Evolutionary conservation across 345 rosid species (phyloP), one percentile per base, ranked within the genome.

Genomic region (Acer campestre): DNA sequence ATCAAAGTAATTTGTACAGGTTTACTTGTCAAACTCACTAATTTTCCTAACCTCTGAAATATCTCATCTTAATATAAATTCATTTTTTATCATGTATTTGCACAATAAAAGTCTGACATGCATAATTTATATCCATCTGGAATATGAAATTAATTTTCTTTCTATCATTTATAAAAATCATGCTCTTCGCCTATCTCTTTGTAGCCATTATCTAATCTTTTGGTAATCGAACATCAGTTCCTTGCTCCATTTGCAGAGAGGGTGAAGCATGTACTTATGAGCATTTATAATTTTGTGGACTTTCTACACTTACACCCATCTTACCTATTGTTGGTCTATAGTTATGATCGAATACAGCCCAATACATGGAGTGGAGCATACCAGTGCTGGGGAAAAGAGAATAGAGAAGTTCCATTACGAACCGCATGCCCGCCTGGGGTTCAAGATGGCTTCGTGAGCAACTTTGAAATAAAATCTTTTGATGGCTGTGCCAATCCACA

Each of bases 361-460:
- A 89, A 94, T 75, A 91, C 90, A 66, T 96, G 98, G 97, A 94
- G 93, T 70, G 99, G 98, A 76, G 99, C 99, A 74, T 96, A 87
- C 77, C 92, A 87, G n/a, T 92, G 99, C 82, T 96, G 99, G 99
- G 99, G 99, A n/a, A 91, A 88, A 67, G 98, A 96, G 82, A 96
- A 94, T 83, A 88, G 98, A 25, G 99, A 94, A 80, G 94, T 93
- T 20, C 91, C 99, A 0, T 22, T 94, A 84, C 83, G 97, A 79
- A 88, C 97, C 14, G 92, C 99, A 27, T 92, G 97, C 70, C 99
- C 99, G 55, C 99, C 99, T 2, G 99, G 98, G 61, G 75, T 88
- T 64, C 56, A 58, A 7, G 85, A 91, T 76, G 99, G 96, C 42
- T 38, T 89, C 14, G 94, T 92, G 61, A 96, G 97, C 88, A 96